phyloP scores from a whole-genome alignment of 2,329 filamentous ascomycete genomes.

The Fusarium musae region DNA sequence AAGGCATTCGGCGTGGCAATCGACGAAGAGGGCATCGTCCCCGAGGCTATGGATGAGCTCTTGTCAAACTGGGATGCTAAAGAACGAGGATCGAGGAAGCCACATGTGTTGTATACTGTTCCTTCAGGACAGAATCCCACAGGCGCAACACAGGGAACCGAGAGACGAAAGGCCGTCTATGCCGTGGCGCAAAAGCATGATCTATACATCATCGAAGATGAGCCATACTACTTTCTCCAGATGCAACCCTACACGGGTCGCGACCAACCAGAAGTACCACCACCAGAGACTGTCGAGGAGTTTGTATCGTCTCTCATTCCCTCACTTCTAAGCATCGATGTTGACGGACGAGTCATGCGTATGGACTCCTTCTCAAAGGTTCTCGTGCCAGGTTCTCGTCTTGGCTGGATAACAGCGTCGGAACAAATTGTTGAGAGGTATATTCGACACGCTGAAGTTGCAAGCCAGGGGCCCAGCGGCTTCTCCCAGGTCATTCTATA shows the following conservation, averaged over 20 bases:
- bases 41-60: conserved; percentile 62
- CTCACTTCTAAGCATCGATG: conserved; percentile 81
- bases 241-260: conserved; percentile 78
- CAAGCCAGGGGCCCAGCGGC: conserved; percentile 86
- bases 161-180: conserved; percentile 79
- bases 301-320: conserved; percentile 75
- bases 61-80: conserved; percentile 61
- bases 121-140: conserved; percentile 91
- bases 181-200: conserved; percentile 84
- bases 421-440: conserved; percentile 87
- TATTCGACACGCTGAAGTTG: conserved; percentile 82
- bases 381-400: conserved; percentile 80
- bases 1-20: conserved; percentile 62
- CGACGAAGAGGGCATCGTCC: conserved; percentile 65
- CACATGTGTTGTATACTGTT: conserved; percentile 68
- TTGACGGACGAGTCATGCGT: conserved; percentile 87
- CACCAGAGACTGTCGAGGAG: conserved; percentile 71
- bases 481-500: conserved; percentile 85
- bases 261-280: conserved; percentile 60
- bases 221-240: conserved; percentile 95
- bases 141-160: conserved; percentile 78
- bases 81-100: conserved; percentile 59
- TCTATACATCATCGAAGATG: conserved; percentile 88
- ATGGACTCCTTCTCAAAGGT: conserved; percentile 96
- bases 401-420: conserved; percentile 90